Percentiles rank a stretch among this genome's conserved stretches.
These are phyloP conservation scores for Fusarium anthophilum DNA, from an alignment of 2,329 filamentous ascomycete species.

Conservation along the genomic window DNA sequence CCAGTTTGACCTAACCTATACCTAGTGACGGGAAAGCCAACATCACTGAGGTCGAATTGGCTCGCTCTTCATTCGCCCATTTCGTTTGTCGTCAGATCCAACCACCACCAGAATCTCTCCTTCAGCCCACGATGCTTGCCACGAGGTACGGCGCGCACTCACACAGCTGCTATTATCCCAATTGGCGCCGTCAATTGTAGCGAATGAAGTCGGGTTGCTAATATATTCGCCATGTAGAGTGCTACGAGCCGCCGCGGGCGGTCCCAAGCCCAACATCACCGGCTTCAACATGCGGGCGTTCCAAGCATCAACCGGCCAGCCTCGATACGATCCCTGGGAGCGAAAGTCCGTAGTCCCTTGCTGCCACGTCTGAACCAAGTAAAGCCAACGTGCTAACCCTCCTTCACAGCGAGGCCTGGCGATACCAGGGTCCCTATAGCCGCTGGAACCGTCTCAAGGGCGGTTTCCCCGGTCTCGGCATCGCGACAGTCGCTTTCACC, in stretches of 20 bases:
- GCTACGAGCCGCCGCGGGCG: constrained; percentile 62
- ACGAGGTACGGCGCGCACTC: constrained; percentile 47
- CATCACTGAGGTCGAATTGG: constrained; percentile 39
- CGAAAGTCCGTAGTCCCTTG: constrained; percentile 60
- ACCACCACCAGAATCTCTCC: constrained; percentile 37
- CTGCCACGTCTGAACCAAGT: neutral
- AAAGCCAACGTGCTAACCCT: constrained; percentile 12
- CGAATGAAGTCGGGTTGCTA: constrained; percentile 15
- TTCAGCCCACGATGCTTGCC: constrained; percentile 50
- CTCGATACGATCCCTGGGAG: constrained; percentile 74
- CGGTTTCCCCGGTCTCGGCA: constrained; percentile 89
- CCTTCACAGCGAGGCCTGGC: constrained; percentile 83
- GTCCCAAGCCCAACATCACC: constrained; percentile 78
- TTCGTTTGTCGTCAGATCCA: constrained; percentile 44
- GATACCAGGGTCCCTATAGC: constrained; percentile 89
- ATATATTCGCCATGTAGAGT: constrained; percentile 44
- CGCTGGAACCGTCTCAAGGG: constrained; percentile 89
- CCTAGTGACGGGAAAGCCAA: constrained; percentile 11
- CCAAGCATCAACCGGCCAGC: constrained; percentile 73
- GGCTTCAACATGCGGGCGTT: constrained; percentile 90
- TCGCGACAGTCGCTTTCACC: constrained; percentile 89
- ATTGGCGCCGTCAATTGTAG: constrained; percentile 7
- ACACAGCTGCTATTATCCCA: neutral
- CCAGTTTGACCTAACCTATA: constrained; percentile 11
- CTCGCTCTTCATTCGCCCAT: constrained; percentile 45